These are phyloP conservation scores for Diaporthe longicolla DNA, from an alignment of 2,329 filamentous ascomycete genomes.

Conservation along the genomic window DNA sequence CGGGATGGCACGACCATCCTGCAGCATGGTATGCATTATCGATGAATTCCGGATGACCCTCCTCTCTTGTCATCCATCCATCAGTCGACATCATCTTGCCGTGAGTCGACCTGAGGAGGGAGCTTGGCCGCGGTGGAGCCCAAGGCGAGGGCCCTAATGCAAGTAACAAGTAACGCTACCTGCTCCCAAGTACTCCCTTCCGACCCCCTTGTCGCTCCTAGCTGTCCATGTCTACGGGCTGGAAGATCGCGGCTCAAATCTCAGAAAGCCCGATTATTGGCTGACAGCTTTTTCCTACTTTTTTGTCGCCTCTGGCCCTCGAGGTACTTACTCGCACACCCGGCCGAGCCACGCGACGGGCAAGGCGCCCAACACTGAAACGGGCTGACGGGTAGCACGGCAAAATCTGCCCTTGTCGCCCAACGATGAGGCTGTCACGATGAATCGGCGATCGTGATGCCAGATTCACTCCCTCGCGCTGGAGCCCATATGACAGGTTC, in stretches of 20 bases:
- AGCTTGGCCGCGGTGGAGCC: conserved; percentile 26
- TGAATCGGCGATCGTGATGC: conserved; percentile 18
- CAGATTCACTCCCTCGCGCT: conserved; percentile 22
- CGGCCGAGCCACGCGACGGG: conserved; percentile 34
- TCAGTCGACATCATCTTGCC: conserved; percentile 23
- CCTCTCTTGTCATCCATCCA: conserved; percentile 22
- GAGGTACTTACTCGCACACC: conserved; percentile 23
- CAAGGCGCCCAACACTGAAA: conserved; percentile 29
- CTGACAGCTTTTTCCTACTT: conserved; percentile 40
- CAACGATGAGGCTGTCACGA: conserved; percentile 20
- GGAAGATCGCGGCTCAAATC: conserved; percentile 39
- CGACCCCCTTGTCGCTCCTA: conserved; percentile 8
- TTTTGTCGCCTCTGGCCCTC: conserved; percentile 20
- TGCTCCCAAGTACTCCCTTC: conserved; percentile 14
- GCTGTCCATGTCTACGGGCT: conserved; percentile 35
- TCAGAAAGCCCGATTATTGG: conserved; percentile 39
- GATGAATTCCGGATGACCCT: conserved; percentile 30
- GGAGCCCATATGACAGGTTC: conserved; percentile 7
- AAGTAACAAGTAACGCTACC: conserved; percentile 15
- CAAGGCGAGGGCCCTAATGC: conserved; percentile 5
- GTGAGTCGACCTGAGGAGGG: conserved; percentile 29
- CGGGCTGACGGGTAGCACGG: conserved; percentile 31
- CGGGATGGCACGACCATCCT: conserved; percentile 34
- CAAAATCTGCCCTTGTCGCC: conserved; percentile 33
- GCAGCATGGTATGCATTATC: conserved; percentile 28